Evolutionary conservation across 2,329 filamentous ascomycete species (phyloP).

Genomic region (Cladosporium cucumerinum): DNA sequence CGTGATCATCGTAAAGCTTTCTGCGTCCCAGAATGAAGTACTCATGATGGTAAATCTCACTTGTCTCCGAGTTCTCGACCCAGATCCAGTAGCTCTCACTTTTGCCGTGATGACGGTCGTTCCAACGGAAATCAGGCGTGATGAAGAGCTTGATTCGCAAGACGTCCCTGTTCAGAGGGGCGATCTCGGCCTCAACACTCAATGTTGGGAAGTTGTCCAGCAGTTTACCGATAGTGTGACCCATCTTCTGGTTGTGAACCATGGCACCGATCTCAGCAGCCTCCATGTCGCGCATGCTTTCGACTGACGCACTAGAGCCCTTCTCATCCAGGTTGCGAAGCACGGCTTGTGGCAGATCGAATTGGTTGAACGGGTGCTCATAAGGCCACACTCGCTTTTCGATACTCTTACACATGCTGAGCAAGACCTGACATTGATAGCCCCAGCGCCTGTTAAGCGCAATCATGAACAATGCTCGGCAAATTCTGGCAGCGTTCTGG

Average conservation of each 20-base stretch:
- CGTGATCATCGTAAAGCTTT: slow-evolving; percentile 93
- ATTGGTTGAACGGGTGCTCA: slow-evolving; percentile 91
- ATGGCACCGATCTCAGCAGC: slow-evolving; percentile 81
- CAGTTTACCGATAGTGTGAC: slow-evolving; percentile 73
- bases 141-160: slow-evolving; percentile 84
- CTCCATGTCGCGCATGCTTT: slow-evolving; percentile 89
- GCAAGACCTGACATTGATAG: slow-evolving; percentile 84
- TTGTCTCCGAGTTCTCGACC: slow-evolving; percentile 97
- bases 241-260: slow-evolving; percentile 87
- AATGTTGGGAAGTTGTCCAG: slow-evolving; percentile 90
- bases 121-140: slow-evolving; percentile 89
- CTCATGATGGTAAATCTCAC: slow-evolving; percentile 96
- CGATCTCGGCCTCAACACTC: slow-evolving; percentile 87
- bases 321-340: slow-evolving; percentile 83
- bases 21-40: slow-evolving; percentile 88
- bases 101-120: slow-evolving; percentile 86
- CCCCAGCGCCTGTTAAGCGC: slow-evolving; percentile 94
- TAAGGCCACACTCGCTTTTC: slow-evolving; percentile 95
- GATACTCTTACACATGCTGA: slow-evolving; percentile 93
- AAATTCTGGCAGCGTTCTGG: slow-evolving; percentile 92
- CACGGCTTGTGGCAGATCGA: slow-evolving; percentile 81
- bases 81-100: slow-evolving; percentile 98
- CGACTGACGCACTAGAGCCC: slow-evolving; percentile 68
- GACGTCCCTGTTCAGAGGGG: slow-evolving; percentile 90
- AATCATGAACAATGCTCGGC: slow-evolving; percentile 93